Conservation (phyloP, 306 rosid species). For the Oemleria cerasiformis region DNA sequence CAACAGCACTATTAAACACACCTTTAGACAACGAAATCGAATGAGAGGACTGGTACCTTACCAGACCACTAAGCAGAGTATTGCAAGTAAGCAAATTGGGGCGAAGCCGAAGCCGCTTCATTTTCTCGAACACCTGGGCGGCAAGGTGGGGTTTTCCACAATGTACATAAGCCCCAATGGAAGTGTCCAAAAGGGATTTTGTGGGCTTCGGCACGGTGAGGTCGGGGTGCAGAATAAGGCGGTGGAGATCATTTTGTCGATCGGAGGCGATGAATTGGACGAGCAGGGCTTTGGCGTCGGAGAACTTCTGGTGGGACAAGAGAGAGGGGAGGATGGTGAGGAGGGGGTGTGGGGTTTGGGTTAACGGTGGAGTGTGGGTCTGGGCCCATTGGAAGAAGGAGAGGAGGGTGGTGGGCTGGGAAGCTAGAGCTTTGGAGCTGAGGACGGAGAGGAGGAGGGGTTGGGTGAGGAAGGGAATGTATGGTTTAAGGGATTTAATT, state of each 20-base stretch:
- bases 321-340: slow-evolving; percentile 66
- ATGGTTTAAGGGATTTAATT: slow-evolving; percentile 22
- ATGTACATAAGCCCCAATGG: slow-evolving; percentile 65
- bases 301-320: slow-evolving; percentile 46
- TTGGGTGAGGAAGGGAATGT: slow-evolving; percentile 46
- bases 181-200: slow-evolving; percentile 56
- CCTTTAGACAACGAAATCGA: slow-evolving; percentile 35
- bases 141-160: slow-evolving; percentile 54
- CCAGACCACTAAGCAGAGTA: slow-evolving; percentile 58
- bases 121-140: slow-evolving; percentile 53
- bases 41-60: slow-evolving; percentile 42
- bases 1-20: slow-evolving; percentile 40
- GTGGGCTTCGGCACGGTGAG: slow-evolving; percentile 25
- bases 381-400: slow-evolving; percentile 62
- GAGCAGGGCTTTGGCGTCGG: slow-evolving; percentile 69
- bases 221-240: slow-evolving; percentile 41
- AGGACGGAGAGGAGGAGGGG: slow-evolving; percentile 52
- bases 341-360: slow-evolving; percentile 46
- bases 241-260: slow-evolving; percentile 51
- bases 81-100: slow-evolving; percentile 77
- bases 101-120: slow-evolving; percentile 41
- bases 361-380: slow-evolving; percentile 41
- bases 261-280: slow-evolving; percentile 60
- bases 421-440: slow-evolving; percentile 39
- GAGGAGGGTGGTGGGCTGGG: slow-evolving; percentile 46